phyloP scores from a whole-genome alignment of 2,329 filamentous ascomycete genomes.

The Xylaria sp. region DNA sequence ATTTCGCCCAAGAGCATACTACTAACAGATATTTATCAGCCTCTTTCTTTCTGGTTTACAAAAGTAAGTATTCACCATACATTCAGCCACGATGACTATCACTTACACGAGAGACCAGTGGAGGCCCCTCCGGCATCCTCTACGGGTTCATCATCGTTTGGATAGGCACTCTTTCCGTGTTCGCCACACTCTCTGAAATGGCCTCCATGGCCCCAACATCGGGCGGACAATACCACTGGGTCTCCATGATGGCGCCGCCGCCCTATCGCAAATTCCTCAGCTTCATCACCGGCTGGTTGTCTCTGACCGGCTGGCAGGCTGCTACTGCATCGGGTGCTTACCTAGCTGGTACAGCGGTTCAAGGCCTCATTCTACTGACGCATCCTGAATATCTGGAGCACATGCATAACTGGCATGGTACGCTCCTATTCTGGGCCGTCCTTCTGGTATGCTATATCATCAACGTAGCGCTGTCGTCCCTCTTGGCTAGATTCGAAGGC shows the following conservation, averaged over 20 bases:
- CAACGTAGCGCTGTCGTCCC: constrained; percentile 29
- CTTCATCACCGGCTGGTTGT: constrained; percentile 24
- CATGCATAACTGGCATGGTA: constrained; percentile 22
- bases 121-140: constrained; percentile 40
- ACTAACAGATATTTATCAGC: constrained; percentile 7
- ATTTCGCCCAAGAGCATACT: too few species aligned
- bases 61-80: constrained; percentile 13
- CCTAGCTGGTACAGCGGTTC: constrained; percentile 21
- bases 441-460: constrained; percentile 38
- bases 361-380: constrained; percentile 21
- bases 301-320: constrained; percentile 22
- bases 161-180: constrained; percentile 42
- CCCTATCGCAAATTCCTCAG: constrained; percentile 19
- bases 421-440: constrained; percentile 33
- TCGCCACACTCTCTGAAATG: constrained; percentile 42
- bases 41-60: constrained; percentile 18
- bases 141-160: constrained; percentile 51
- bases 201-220: constrained; percentile 37
- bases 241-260: constrained; percentile 25
- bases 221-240: constrained; percentile 26
- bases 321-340: constrained; percentile 14
- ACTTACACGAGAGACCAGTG: constrained; percentile 14
- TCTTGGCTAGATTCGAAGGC: constrained; percentile 38
- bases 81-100: neutral
- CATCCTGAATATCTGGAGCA: constrained; percentile 18